Conservation (phyloP, 768 basidiomycete species). For the Coprinellus aureogranulatus region DNA sequence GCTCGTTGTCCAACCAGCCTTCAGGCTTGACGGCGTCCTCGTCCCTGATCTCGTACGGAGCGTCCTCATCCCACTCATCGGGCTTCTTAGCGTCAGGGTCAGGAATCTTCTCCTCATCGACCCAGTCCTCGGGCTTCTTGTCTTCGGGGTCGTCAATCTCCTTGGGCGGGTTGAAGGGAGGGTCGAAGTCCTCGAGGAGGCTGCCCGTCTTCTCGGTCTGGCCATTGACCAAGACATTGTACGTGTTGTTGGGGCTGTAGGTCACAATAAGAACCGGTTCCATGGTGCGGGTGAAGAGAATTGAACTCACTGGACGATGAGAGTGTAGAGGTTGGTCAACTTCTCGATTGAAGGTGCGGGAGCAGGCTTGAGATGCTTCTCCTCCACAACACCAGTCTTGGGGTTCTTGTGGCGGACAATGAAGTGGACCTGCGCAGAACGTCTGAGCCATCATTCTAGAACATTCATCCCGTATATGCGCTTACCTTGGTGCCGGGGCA, state of each 20-base stretch:
- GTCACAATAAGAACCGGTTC: slow-evolving; percentile 2
- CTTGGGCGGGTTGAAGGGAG: slow-evolving; percentile 86
- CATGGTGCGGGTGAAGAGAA: background rate
- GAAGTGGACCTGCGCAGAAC: slow-evolving; percentile 80
- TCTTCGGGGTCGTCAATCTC: slow-evolving; percentile 95
- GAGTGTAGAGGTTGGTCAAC: slow-evolving; percentile 90
- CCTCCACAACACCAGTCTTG: slow-evolving; percentile 87
- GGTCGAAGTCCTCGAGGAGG: slow-evolving; percentile 91
- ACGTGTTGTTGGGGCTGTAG: slow-evolving; percentile 87
- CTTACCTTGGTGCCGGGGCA: slow-evolving; percentile 87
- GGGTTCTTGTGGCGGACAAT: slow-evolving; percentile 99
- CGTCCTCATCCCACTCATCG: slow-evolving; percentile 97
- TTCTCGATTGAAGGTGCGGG: slow-evolving; percentile 88
- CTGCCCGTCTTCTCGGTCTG: slow-evolving; percentile 74
- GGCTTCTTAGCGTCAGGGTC: slow-evolving; percentile 90
- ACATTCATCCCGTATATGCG: background rate
- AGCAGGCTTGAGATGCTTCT: slow-evolving; percentile 87
- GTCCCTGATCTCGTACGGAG: slow-evolving; percentile 88
- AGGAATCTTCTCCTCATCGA: slow-evolving; percentile 80
- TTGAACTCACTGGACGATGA: slow-evolving; percentile 76
- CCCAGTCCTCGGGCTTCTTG: slow-evolving; percentile 89
- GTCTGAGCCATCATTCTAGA: background rate
- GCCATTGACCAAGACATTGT: slow-evolving; percentile 87
- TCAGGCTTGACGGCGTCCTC: slow-evolving; percentile 87
- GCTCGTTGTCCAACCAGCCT: slow-evolving; percentile 94